A percentile compares a stretch with the other conserved stretches of the same genome.
phyloP scores from a whole-genome alignment of 257 asterid genomes.

The Capsicum pubescens region DNA sequence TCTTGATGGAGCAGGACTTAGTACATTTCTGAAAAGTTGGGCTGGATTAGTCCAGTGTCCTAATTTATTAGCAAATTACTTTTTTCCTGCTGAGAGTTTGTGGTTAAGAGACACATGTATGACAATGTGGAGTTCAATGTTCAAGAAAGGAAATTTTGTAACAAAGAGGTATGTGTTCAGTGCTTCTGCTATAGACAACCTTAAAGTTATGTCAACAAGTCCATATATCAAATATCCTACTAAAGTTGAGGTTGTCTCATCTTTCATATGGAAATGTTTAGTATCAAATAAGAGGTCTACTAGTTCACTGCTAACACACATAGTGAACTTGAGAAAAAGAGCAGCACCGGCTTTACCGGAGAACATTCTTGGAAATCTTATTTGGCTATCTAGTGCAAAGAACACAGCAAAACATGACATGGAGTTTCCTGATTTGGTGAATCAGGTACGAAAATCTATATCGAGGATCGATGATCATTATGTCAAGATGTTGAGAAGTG shows the following conservation, averaged over 20 bases:
- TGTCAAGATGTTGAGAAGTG: slow-evolving; percentile 50
- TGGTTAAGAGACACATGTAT: slow-evolving; percentile 59
- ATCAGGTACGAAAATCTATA: slow-evolving; percentile 44
- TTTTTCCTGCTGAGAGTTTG: slow-evolving; percentile 54
- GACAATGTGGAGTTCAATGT: slow-evolving; percentile 62
- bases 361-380: slow-evolving; percentile 59
- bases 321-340: slow-evolving; percentile 65
- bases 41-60: slow-evolving; percentile 45
- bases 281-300: slow-evolving; percentile 39
- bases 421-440: slow-evolving; percentile 43
- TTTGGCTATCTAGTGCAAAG: slow-evolving; percentile 65
- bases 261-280: slow-evolving; percentile 64
- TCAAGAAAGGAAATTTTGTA: slow-evolving; percentile 59
- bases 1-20: slow-evolving; percentile 69
- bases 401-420: neutral
- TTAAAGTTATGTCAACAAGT: slow-evolving; percentile 42
- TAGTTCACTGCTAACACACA: slow-evolving; percentile 60
- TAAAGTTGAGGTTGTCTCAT: slow-evolving; percentile 69
- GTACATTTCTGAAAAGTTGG: slow-evolving; percentile 64
- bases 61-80: slow-evolving; percentile 50
- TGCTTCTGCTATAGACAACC: slow-evolving; percentile 41
- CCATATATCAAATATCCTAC: slow-evolving; percentile 38
- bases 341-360: slow-evolving; percentile 48
- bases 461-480: slow-evolving; percentile 46
- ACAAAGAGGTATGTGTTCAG: slow-evolving; percentile 68